Base-by-base conservation (phyloP, 306 rosid genomes). In the Quercus ilex region DNA sequence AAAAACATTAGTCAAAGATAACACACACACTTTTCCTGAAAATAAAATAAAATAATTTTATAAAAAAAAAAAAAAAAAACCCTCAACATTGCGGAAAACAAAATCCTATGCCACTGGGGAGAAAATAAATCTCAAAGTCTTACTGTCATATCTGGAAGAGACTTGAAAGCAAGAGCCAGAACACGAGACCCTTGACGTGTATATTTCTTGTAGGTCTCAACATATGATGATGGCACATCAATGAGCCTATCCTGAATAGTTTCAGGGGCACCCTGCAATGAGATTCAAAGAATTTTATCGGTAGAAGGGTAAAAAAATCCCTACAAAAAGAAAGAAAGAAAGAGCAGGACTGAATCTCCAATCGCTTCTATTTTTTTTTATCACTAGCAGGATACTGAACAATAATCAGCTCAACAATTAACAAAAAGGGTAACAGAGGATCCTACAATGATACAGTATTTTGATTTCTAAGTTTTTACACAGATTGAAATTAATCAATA, bases 161-260 rank as follows among this genome's bases (percentile, higher is more conserved):
- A 82, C 85, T 95, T 95, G 90, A 84, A 93, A 63, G 97, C 99
- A 82, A 95, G 93, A 62, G 99, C 97, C 79, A 95, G 96, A 77
- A 95, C 99, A 19, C 99, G 99, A 71, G 99, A 95, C 67, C 99
- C 99, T 75, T 95, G 99, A 49, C 99, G 96, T 71, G 98, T 95
- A 87, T 83, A 90, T 71, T 83, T 91, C 86, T 90, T 95, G 87
- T 91, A 95, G 21, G 98, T 91, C 74, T 95, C 97, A 76, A 91
- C 89, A 83, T 93, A 95, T 18, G 91, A 87, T 60, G 88, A 83
- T 11, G 99, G 99, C 60, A 90, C 58, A 82, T 93, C 92, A 38
- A 79, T 73, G 74, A 95, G 99, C 82, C 98, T 91, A 69, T 88
- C 90, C 85, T 95, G 96, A 90, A 95, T 93, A 79, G 93, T 87